Evolutionary conservation across 2,329 filamentous ascomycete genomes (phyloP).

Genomic region (Botrytis byssoidea): DNA sequence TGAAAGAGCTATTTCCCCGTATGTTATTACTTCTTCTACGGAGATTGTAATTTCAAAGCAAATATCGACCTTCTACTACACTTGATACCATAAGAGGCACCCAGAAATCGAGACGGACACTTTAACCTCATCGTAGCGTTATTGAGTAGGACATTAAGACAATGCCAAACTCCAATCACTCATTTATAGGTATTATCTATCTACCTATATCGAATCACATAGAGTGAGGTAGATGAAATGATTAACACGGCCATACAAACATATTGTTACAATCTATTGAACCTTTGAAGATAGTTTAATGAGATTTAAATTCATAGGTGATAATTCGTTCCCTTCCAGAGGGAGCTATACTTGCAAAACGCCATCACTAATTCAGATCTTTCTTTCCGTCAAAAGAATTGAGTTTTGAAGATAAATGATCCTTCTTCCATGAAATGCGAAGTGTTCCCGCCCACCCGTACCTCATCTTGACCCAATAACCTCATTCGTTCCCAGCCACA

Average conservation of each 20-base stretch:
- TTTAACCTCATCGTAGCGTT: not conserved
- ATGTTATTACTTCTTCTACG: not conserved
- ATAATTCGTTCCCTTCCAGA: not conserved
- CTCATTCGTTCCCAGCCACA: not conserved
- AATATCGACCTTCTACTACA: not conserved
- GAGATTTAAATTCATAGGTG: not conserved
- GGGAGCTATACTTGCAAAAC: not conserved
- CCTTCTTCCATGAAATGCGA: not conserved
- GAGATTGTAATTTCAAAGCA: not conserved
- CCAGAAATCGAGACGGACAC: not conserved
- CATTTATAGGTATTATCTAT: not conserved
- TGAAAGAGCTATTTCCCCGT: not conserved
- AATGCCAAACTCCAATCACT: not conserved
- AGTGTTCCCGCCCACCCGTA: not conserved
- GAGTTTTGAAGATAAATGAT: not conserved
- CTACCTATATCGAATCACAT: not conserved
- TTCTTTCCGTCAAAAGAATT: not conserved
- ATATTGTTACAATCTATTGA: not conserved
- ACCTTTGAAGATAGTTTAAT: not conserved
- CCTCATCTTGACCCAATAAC: not conserved
- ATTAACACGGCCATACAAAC: not conserved
- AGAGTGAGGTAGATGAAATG: fast-evolving
- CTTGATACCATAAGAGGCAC: not conserved
- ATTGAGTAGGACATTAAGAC: not conserved
- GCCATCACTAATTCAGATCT: not conserved